Percentiles rank a stretch among this genome's conserved stretches.
Evolutionary conservation across 225 moss, liverwort and hornwort species (phyloP).

Genomic region (Polytrichum commune): DNA sequence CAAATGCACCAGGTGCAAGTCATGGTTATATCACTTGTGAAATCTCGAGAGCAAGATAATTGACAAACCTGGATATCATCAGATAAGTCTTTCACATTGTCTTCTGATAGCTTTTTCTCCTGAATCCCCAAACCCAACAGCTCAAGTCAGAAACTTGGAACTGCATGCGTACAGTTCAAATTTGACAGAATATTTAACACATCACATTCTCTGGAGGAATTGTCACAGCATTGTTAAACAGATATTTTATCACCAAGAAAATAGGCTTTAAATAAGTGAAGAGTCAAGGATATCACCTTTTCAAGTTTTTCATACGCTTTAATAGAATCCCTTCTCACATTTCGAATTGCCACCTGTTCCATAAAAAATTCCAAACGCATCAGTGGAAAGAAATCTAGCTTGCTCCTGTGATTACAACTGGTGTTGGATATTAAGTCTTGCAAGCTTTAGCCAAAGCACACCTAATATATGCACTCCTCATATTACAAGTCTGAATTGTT

Average conservation of each 20-base stretch:
- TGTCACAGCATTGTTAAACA: not conserved
- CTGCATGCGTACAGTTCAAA: no score
- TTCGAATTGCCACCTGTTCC: slow-evolving; percentile 81
- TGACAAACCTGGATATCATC: slow-evolving; percentile 77
- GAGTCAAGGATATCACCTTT: slow-evolving; percentile 45
- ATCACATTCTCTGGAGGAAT: no score
- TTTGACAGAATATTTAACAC: no score
- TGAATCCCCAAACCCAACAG: slow-evolving; percentile 19
- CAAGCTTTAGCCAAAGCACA: no score
- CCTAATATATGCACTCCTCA: no score
- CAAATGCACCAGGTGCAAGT: not conserved
- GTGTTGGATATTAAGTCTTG: no score
- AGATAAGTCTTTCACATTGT: slow-evolving; percentile 80
- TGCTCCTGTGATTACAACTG: no score
- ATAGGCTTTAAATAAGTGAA: not conserved
- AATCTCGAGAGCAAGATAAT: not conserved
- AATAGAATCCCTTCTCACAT: slow-evolving; percentile 93
- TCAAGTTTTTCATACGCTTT: slow-evolving; percentile 90
- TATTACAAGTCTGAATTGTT: no score
- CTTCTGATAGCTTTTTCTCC: slow-evolving; percentile 89
- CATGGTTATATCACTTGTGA: not conserved
- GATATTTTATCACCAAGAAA: not conserved
- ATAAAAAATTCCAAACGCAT: not conserved
- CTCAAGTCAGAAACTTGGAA: not conserved
- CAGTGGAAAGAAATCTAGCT: no score